Conservation (phyloP, 2,329 filamentous ascomycete genomes). For the Curvularia spicifera region DNA sequence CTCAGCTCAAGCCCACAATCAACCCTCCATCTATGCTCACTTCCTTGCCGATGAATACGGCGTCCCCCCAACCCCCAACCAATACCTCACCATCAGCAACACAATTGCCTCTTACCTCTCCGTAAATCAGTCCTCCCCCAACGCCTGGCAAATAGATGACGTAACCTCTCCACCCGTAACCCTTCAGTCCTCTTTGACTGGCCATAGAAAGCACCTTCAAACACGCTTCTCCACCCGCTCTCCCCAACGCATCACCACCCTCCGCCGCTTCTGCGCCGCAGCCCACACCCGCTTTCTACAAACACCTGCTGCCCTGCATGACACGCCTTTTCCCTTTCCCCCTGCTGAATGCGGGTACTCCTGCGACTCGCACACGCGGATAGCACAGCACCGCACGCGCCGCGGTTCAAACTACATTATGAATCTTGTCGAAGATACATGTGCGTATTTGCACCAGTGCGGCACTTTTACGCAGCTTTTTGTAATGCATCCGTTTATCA, state of each 20-base stretch:
- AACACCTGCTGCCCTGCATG: constrained; percentile 15
- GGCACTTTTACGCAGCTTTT: constrained; percentile 25
- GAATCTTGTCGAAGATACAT: constrained; percentile 42
- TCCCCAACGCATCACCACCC: constrained; percentile 15
- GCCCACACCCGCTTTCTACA: constrained; percentile 22
- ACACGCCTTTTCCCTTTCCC: constrained; percentile 27
- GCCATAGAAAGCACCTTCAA: constrained; percentile 36
- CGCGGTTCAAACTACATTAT: constrained; percentile 38
- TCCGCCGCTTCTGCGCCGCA: constrained; percentile 29
- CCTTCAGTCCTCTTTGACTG: constrained; percentile 10
- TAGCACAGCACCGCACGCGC: constrained; percentile 33
- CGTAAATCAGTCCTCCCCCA: not conserved
- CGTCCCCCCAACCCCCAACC: constrained; percentile 30
- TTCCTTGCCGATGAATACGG: constrained; percentile 32
- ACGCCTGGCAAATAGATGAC: constrained; percentile 32
- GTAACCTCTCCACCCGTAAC: constrained; percentile 16
- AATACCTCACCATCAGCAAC: constrained; percentile 32
- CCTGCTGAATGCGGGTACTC: constrained; percentile 39
- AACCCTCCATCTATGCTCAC: constrained; percentile 42
- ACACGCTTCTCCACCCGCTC: constrained; percentile 23
- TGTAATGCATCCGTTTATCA: constrained; percentile 35
- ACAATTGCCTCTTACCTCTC: constrained; percentile 27
- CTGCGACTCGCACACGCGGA: constrained; percentile 21
- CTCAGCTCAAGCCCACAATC: constrained; percentile 25
- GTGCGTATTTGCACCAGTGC: constrained; percentile 18